Percentiles rank a stretch among this genome's conserved stretches.
phyloP scores from a whole-genome alignment of 1,139 yeast species.

The Hemisphaericaspora xylofermentans region DNA sequence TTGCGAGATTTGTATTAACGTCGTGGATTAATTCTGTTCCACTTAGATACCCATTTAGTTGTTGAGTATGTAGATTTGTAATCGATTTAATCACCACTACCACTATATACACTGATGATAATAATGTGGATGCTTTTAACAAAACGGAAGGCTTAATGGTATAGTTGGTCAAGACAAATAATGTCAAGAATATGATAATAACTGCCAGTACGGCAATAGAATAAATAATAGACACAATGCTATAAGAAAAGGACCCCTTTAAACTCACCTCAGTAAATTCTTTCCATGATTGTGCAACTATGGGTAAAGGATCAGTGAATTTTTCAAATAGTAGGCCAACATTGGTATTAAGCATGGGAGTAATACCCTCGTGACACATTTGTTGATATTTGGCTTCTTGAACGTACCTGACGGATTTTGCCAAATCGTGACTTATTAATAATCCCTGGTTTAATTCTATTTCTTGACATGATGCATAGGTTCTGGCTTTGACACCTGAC shows the following conservation, averaged over 20 bases:
- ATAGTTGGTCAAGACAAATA: constrained; percentile 62
- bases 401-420: constrained; percentile 23
- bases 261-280: constrained; percentile 28
- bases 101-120: constrained; percentile 55
- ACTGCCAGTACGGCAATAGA: constrained; percentile 66
- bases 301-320: constrained; percentile 35
- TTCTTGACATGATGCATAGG: constrained; percentile 34
- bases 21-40: constrained; percentile 49
- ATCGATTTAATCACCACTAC: constrained; percentile 52
- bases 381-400: constrained; percentile 30
- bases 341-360: constrained; percentile 47
- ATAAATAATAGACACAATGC: constrained; percentile 61
- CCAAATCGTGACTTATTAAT: constrained; percentile 29
- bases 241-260: constrained; percentile 51
- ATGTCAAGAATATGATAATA: constrained; percentile 60
- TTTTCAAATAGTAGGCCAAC: constrained; percentile 32
- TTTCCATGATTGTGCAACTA: constrained; percentile 41
- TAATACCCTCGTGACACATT: constrained; percentile 33
- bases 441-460: constrained; percentile 35
- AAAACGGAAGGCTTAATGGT: constrained; percentile 54
- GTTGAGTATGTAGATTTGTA: constrained; percentile 46
- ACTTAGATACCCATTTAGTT: constrained; percentile 54
- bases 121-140: constrained; percentile 42
- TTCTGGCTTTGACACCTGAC: constrained; percentile 23
- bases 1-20: constrained; percentile 47